These are phyloP conservation scores for Lonicera japonica DNA, from an alignment of 129 eudicot genomes.

Conservation along the genomic window DNA sequence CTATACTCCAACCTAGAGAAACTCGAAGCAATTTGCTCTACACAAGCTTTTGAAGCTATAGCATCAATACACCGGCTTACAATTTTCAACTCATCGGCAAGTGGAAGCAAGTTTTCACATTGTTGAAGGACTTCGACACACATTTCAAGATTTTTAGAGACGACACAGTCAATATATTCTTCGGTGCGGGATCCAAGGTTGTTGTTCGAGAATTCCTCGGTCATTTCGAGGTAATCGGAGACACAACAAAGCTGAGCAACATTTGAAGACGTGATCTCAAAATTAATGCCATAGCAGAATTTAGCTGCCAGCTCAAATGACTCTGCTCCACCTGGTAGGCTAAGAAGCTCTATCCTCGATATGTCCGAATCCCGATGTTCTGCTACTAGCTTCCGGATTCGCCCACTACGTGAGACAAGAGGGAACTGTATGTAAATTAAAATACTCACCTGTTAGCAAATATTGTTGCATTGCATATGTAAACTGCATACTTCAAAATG, in stretches of 20 bases:
- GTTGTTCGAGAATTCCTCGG: constrained; percentile 63
- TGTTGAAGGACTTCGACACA: constrained; percentile 82
- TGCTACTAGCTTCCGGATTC: constrained; percentile 72
- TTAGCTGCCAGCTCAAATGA: constrained; percentile 93
- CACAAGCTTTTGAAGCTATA: constrained; percentile 92
- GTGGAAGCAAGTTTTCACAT: constrained; percentile 77
- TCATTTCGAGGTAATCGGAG: constrained; percentile 94
- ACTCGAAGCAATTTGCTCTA: constrained; percentile 91
- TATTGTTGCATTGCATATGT: background rate
- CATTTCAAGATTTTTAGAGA: constrained; percentile 82
- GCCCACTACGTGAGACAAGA: constrained; percentile 85
- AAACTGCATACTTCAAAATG: no score
- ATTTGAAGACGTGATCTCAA: constrained; percentile 82
- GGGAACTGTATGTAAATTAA: constrained; percentile 58
- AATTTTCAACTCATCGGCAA: constrained; percentile 75
- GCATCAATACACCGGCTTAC: constrained; percentile 74
- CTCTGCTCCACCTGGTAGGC: constrained; percentile 86
- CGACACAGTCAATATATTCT: constrained; percentile 70
- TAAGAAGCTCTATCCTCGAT: constrained; percentile 67
- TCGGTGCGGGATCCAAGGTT: constrained; percentile 77
- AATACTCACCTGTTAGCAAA: background rate
- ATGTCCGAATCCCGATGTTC: constrained; percentile 62
- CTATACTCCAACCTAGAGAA: constrained; percentile 86
- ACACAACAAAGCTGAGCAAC: constrained; percentile 80
- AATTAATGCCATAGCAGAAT: constrained; percentile 88